Evolutionary conservation across 495 filamentous ascomycete species (phyloP).

Genomic region (Hypoxylon lienhwacheense): DNA sequence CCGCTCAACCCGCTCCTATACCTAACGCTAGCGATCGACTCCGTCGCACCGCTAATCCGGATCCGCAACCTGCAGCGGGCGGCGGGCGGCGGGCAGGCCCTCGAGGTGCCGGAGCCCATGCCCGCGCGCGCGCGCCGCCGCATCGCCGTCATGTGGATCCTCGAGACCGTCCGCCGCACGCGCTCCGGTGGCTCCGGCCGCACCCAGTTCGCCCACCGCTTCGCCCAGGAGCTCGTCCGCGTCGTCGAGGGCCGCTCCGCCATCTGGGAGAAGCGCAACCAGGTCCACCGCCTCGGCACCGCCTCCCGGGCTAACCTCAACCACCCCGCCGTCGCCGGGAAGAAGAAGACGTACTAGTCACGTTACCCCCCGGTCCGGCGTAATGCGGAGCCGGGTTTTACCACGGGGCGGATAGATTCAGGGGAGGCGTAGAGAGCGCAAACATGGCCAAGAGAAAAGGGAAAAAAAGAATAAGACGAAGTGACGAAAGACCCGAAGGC

Average conservation of each 20-base stretch:
- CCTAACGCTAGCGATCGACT: conserved; percentile 89
- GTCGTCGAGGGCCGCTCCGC: conserved; percentile 83
- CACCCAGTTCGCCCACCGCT: conserved; percentile 67
- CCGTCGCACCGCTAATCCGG: conserved; percentile 85
- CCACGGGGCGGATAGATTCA: too few relatives aligned
- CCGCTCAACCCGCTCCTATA: conserved; percentile 77
- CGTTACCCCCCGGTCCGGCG: not conserved
- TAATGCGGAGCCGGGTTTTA: too few relatives aligned
- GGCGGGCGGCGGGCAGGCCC: conserved; percentile 79
- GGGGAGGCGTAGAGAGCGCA: too few relatives aligned
- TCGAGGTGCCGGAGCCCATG: conserved; percentile 82
- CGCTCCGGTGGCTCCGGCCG: conserved; percentile 63
- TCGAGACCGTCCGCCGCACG: conserved; percentile 75
- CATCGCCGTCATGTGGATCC: conserved; percentile 81
- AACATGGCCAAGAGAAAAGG: too few relatives aligned
- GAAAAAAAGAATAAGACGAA: too few relatives aligned
- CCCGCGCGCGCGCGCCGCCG: conserved; percentile 72
- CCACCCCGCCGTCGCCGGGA: conserved; percentile 16
- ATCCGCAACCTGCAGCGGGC: conserved; percentile 74
- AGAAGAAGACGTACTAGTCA: conserved; percentile 7
- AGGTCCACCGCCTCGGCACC: conserved; percentile 74
- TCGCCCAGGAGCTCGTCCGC: conserved; percentile 84
- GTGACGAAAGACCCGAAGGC: too few relatives aligned
- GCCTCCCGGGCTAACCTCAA: conserved; percentile 71
- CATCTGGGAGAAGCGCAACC: conserved; percentile 78